Conservation (phyloP, 2,329 filamentous ascomycete species). For the Stemphylium vesicarium region DNA sequence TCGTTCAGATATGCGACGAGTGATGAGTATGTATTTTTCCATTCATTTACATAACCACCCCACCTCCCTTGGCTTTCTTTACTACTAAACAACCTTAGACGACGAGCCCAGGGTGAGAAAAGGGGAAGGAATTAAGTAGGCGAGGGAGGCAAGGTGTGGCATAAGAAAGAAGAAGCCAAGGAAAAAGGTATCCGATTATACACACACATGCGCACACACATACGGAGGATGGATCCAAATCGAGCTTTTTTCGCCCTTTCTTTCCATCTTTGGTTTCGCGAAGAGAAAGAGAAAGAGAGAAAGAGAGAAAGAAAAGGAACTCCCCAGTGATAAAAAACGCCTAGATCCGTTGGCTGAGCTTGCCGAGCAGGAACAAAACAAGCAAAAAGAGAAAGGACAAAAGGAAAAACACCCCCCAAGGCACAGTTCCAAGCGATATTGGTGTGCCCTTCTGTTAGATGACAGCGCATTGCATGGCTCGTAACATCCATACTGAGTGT, state of each 20-base stretch:
- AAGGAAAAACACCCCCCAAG: conserved; percentile 5
- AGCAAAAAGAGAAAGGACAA: not conserved
- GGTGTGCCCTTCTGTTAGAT: conserved; percentile 9
- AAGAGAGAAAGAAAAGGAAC: not conserved
- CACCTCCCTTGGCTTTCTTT: not conserved
- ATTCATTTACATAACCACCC: not conserved
- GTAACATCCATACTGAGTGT: conserved; percentile 20
- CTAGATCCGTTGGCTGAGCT: conserved; percentile 1
- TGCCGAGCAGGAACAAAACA: conserved; percentile 8
- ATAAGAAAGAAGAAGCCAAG: not conserved
- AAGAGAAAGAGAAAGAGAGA: not conserved
- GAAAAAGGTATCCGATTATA: too few species aligned
- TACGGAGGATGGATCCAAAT: not conserved
- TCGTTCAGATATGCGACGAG: too few species aligned
- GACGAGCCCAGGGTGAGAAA: not conserved
- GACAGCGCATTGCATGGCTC: conserved; percentile 20
- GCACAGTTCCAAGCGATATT: conserved; percentile 4
- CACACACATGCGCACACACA: too few species aligned
- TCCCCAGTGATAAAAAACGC: not conserved
- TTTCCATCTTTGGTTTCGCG: not conserved
- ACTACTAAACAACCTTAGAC: not conserved
- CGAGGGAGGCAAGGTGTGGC: not conserved
- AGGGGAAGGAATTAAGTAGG: not conserved
- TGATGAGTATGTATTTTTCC: not conserved
- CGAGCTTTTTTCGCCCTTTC: not conserved